Conservation (phyloP, 805 yeast species). For the Candida rishiriensis region DNA sequence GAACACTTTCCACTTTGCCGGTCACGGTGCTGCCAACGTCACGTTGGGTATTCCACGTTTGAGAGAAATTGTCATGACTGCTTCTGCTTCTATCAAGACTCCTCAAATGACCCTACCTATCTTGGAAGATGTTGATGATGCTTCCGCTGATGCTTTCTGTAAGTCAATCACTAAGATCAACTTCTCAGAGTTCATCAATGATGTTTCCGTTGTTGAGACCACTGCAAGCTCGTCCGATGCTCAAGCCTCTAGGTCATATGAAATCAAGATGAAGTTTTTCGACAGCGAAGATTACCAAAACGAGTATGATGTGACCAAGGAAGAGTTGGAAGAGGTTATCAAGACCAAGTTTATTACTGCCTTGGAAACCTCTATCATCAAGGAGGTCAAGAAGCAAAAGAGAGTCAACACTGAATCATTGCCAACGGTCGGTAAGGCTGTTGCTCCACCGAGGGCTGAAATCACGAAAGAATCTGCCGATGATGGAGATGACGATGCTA, state of each 20-base stretch:
- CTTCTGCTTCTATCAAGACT: conserved; percentile 91
- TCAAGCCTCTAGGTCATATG: conserved; percentile 62
- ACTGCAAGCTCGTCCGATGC: conserved; percentile 54
- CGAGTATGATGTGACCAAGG: conserved; percentile 85
- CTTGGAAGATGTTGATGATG: conserved; percentile 72
- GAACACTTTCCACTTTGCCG: conserved; percentile 97
- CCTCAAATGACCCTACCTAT: conserved; percentile 98
- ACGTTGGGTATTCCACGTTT: conserved; percentile 99
- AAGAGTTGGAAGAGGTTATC: conserved; percentile 68
- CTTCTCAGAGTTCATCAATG: conserved; percentile 84
- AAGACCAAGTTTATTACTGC: conserved; percentile 59
- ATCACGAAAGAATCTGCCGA: conserved; percentile 28
- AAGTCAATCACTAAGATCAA: conserved; percentile 81
- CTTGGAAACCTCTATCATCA: conserved; percentile 68
- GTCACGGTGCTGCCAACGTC: conserved; percentile 99
- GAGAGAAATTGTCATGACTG: conserved; percentile 99
- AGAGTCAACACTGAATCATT: conserved; percentile 44
- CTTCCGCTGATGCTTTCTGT: conserved; percentile 88
- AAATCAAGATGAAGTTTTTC: conserved; percentile 71
- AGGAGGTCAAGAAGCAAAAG: conserved; percentile 81
- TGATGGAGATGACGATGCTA: conserved; percentile 53
- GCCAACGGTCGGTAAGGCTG: conserved; percentile 69
- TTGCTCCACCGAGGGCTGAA: conserved; percentile 50
- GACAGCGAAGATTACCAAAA: conserved; percentile 69
- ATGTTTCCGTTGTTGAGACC: conserved; percentile 82